Base-by-base conservation (phyloP, 495 filamentous ascomycete genomes). In the Penicillium arizonense region DNA sequence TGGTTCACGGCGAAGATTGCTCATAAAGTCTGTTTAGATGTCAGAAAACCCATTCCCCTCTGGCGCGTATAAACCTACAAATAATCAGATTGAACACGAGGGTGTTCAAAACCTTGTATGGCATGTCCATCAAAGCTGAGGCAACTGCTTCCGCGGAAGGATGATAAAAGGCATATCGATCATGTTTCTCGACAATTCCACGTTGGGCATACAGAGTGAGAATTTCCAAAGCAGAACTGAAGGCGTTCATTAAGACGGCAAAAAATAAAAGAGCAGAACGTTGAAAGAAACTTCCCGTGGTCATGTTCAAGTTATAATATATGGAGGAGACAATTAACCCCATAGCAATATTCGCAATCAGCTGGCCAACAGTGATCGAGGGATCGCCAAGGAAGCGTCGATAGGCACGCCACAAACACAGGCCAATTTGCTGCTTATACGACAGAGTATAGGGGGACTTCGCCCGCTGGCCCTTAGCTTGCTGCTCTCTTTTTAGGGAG, bases 271-370 rank as follows among this genome's bases (percentile, higher is more conserved):
- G 85, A 83, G 18, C 86, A 23, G 85, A 87, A 23, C 87, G 77
- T 57, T 80, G 76, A 73, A 80, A 94, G 69, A 93, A 89, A 60
- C 78, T 85, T 33, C 63, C 59, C 5, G 87, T 87, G 33, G 74
- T 73, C 5, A 34, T 61, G 32, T 77, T 67, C 5, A 91, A 65
- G 55, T 92, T 86, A 70, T 84, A 93, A 71, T 91, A 94, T 47
- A 93, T 85, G 58, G 79, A 85, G 35, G 83, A 80, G 61, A 92
- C 79, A 64, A 95, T 84, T 24, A 95, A 72, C 23, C 87, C 75
- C 78, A 91, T 84, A 57, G 79, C 58, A 45, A 79, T 69, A 58
- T 92, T 89, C 34, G 80, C 85, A 54, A 92, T 73, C 12, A 91
- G 71, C 32, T 80, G 69, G 4, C 81, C 79, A 21, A 91, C 47